phyloP scores from a whole-genome alignment of 2,329 filamentous ascomycete genomes.

The Cercospora sesami region DNA sequence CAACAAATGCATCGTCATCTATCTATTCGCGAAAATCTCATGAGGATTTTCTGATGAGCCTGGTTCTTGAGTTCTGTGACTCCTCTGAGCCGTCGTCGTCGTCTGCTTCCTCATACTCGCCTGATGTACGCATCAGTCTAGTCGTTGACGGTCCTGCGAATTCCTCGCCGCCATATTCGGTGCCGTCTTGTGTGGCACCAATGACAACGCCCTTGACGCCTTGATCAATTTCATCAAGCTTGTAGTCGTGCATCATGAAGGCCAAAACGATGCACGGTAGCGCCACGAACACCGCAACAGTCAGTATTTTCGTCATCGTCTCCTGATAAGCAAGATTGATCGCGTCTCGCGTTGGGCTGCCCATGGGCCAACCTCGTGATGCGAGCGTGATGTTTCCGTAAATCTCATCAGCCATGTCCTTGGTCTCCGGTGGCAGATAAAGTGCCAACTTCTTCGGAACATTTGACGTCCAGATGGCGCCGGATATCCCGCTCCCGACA shows the following conservation, averaged over 20 bases:
- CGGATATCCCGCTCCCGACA: conserved; percentile 55
- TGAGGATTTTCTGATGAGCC: conserved; percentile 24
- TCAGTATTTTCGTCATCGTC: conserved; percentile 61
- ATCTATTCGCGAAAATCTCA: conserved; percentile 18
- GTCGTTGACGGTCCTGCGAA: conserved; percentile 26
- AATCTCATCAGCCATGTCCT: conserved; percentile 50
- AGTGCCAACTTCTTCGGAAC: conserved; percentile 51
- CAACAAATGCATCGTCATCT: conserved; percentile 11
- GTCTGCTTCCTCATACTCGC: conserved; percentile 22
- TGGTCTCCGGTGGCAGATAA: conserved; percentile 53
- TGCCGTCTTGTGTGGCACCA: conserved; percentile 35
- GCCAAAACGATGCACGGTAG: conserved; percentile 59
- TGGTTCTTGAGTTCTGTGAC: conserved; percentile 26
- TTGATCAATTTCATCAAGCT: conserved; percentile 53
- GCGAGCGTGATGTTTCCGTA: conserved; percentile 55
- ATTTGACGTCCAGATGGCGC: conserved; percentile 54
- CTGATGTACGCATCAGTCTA: conserved; percentile 19
- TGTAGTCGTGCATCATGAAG: conserved; percentile 59
- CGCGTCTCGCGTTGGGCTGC: conserved; percentile 57
- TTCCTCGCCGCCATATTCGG: conserved; percentile 28
- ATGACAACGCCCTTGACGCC: conserved; percentile 47
- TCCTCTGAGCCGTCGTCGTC: conserved; percentile 19
- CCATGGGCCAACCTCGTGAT: conserved; percentile 55
- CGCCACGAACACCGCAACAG: conserved; percentile 55
- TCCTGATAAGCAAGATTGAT: conserved; percentile 67